phyloP scores from a whole-genome alignment of 768 basidiomycete genomes.

The Mycena sanguinolenta region DNA sequence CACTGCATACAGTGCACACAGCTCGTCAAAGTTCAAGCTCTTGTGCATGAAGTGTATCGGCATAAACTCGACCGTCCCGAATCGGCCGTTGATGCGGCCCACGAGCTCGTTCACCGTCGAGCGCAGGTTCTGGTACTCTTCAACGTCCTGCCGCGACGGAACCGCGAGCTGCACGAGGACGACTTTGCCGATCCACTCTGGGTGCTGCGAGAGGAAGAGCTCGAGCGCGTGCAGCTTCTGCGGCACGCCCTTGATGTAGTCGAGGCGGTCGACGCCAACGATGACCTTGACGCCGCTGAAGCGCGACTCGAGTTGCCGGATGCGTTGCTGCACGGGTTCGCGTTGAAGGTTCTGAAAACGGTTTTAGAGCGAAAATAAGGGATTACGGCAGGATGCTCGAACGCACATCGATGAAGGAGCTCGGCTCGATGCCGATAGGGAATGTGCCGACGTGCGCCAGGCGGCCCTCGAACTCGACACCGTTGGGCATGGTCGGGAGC shows the following conservation, averaged over 20 bases:
- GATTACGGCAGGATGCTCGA: neutral
- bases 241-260: conserved; percentile 99
- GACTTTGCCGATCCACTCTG: conserved; percentile 99
- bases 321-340: conserved; percentile 83
- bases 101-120: conserved; percentile 98
- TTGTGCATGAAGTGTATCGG: conserved; percentile 99
- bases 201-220: conserved; percentile 96
- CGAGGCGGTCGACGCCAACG: conserved; percentile 97
- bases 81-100: conserved; percentile 97
- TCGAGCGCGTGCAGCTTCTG: conserved; percentile 98
- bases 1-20: conserved; percentile 97
- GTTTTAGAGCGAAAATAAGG: conserved; percentile 2
- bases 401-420: conserved; percentile 86
- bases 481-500: conserved; percentile 97
- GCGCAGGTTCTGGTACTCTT: conserved; percentile 98
- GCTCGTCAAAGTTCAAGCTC: conserved; percentile 90
- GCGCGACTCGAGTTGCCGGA: conserved; percentile 86
- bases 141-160: conserved; percentile 97
- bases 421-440: conserved; percentile 98
- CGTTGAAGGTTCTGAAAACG: conserved; percentile 78
- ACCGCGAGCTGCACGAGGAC: conserved; percentile 98
- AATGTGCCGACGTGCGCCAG: conserved; percentile 98
- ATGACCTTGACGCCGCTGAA: conserved; percentile 97
- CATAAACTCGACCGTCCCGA: conserved; percentile 99
- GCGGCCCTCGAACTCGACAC: conserved; percentile 95